Base-by-base conservation (phyloP, 768 basidiomycete species). In the Lactarius pseudohatsudake region DNA sequence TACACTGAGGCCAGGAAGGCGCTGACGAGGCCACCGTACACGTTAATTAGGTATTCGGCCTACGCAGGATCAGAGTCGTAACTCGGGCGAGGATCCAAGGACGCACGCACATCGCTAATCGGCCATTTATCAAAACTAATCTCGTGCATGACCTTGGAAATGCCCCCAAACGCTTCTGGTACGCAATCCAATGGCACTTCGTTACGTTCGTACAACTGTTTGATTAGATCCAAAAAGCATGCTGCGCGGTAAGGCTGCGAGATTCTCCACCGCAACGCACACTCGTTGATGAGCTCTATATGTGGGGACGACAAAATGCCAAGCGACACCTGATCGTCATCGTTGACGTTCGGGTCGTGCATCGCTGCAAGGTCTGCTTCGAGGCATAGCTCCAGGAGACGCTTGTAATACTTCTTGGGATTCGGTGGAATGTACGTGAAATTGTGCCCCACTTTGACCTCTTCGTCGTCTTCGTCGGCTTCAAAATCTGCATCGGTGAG, bases 181-280 rank as follows among this genome's bases (percentile, higher is more conserved):
- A 98, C 86, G 76, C 97, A 98, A 73, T 96, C 96, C 73, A 96
- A 79, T 2, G 97, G 97, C 6, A 98, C 92, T 69, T 94, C 89
- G 68, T 91, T 89, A 40, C 90, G 85, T 77, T 95, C 91, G 73
- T 90, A 97, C 74, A 94, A 88, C 59, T 89, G 86, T 68, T 87
- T 89, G 61, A 98, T 92, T 61, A 94, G 81, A 62, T 92, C 90
- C 72, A 97, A 77, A 79, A 96, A 97, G 72, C 87, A 89, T 11
- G 87, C 82, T 0, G 84, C 87, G 40, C 91, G 86, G 73, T 90
- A 92, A 20, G 89, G 79, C 68, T 89, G 88, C 2, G 87, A 85
- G 68, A 98, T 88, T 57, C 96, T 82, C 97, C 97, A 98, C 50
- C 94, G 83, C 66, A 91, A 71, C 3, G 93, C 93, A 71, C 94